These are phyloP conservation scores for Eucalyptus guilfoylei DNA, from an alignment of 345 rosid genomes.

Conservation along the genomic window DNA sequence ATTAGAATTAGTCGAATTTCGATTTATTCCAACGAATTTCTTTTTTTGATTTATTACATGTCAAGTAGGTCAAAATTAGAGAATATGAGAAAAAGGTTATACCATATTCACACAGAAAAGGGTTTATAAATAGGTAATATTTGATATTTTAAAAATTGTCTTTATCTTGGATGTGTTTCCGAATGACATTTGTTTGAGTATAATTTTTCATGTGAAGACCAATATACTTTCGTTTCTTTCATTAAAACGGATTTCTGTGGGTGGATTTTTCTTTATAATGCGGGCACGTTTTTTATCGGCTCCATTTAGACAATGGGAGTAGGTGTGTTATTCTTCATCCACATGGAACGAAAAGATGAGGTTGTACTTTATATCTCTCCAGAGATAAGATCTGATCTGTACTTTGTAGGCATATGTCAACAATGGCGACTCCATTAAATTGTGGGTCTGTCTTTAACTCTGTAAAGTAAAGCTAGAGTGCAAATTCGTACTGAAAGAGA, in stretches of 20 bases:
- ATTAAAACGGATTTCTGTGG: neutral
- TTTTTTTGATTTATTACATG: too few relatives aligned
- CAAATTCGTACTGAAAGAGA: neutral
- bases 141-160: too few relatives aligned
- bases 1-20: neutral
- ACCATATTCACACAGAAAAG: neutral
- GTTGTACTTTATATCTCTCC: neutral
- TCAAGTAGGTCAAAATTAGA: neutral
- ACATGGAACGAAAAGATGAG: neutral
- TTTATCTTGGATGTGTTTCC: neutral
- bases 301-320: neutral
- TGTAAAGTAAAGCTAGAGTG: neutral
- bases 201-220: neutral
- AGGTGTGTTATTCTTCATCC: neutral
- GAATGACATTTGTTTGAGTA: neutral
- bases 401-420: neutral
- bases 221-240: neutral
- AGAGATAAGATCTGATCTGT: neutral
- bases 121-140: too few relatives aligned
- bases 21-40: too few relatives aligned
- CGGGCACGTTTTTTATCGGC: neutral
- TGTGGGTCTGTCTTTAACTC: neutral
- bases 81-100: neutral
- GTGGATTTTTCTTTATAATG: neutral
- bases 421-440: neutral